phyloP scores from a whole-genome alignment of 176 grass and related monocot species.

The Areca catechu region DNA sequence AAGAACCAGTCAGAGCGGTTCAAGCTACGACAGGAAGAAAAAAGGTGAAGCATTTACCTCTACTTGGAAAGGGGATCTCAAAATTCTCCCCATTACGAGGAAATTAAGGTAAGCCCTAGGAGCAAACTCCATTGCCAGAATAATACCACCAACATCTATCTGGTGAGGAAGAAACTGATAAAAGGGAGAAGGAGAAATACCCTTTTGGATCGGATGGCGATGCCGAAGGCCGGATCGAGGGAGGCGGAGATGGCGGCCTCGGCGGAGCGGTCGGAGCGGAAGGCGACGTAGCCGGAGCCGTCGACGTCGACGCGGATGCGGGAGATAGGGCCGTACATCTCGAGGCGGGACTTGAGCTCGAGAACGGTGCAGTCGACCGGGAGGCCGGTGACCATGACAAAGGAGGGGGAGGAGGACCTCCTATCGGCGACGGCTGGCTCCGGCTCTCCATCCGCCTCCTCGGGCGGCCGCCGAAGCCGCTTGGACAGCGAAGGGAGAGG shows the following conservation, averaged over 20 bases:
- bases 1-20: no score
- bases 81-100: no score
- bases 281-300: slow-evolving; percentile 67
- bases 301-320: slow-evolving; percentile 50
- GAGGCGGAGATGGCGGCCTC: slow-evolving; percentile 60
- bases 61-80: no score
- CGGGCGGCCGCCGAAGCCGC: slow-evolving; percentile 26
- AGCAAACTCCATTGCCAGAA: no score
- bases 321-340: slow-evolving; percentile 62
- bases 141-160: no score
- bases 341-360: slow-evolving; percentile 70
- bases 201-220: slow-evolving; percentile 26
- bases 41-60: no score
- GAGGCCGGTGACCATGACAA: slow-evolving; percentile 56
- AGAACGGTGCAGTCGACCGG: slow-evolving; percentile 65
- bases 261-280: slow-evolving; percentile 41
- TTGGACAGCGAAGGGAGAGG: slow-evolving; percentile 22
- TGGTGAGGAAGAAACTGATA: no score
- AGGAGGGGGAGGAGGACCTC: not conserved
- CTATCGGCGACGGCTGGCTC: not conserved
- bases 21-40: no score
- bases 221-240: slow-evolving; percentile 43
- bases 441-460: slow-evolving; percentile 3
- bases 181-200: no score
- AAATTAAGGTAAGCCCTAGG: no score